A percentile compares a stretch with the other conserved stretches of the same genome.
Evolutionary conservation across 345 rosid genomes (phyloP).

Genomic region (Abelmoschus esculentus): DNA sequence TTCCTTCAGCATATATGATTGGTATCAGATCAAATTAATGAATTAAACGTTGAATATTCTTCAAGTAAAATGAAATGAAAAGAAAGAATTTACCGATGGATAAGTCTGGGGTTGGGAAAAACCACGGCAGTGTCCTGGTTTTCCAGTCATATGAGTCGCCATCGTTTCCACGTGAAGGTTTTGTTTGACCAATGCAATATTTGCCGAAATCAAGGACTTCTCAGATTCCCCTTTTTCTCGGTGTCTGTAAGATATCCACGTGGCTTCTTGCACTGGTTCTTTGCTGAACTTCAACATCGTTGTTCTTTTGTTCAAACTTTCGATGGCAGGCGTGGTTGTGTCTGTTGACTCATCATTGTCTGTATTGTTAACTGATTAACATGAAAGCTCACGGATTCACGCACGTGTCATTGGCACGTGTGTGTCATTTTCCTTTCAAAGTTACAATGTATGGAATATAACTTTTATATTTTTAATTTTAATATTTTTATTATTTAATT

Average conservation of each 20-base stretch:
- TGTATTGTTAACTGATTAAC: not conserved
- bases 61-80: not conserved
- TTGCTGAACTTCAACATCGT: too few relatives aligned
- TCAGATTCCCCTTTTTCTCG: too few relatives aligned
- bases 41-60: not conserved
- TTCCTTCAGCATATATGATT: constrained; percentile 2
- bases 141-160: not conserved
- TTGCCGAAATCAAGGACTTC: too few relatives aligned
- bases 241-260: too few relatives aligned
- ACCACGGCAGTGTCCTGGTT: not conserved
- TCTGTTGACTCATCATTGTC: not conserved
- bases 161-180: not conserved
- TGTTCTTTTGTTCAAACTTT: too few relatives aligned
- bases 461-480: too few relatives aligned
- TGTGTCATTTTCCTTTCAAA: not conserved
- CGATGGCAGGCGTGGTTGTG: not conserved
- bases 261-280: too few relatives aligned
- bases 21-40: not conserved
- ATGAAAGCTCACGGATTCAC: not conserved
- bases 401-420: not conserved
- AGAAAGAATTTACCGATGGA: too few relatives aligned
- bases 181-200: not conserved
- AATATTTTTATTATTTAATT: too few relatives aligned
- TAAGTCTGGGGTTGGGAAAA: not conserved
- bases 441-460: too few relatives aligned